Percentiles rank a stretch among this genome's conserved stretches.
These are phyloP conservation scores for Glaciozyma antarctica DNA, from an alignment of 768 basidiomycete species.

Conservation along the genomic window DNA sequence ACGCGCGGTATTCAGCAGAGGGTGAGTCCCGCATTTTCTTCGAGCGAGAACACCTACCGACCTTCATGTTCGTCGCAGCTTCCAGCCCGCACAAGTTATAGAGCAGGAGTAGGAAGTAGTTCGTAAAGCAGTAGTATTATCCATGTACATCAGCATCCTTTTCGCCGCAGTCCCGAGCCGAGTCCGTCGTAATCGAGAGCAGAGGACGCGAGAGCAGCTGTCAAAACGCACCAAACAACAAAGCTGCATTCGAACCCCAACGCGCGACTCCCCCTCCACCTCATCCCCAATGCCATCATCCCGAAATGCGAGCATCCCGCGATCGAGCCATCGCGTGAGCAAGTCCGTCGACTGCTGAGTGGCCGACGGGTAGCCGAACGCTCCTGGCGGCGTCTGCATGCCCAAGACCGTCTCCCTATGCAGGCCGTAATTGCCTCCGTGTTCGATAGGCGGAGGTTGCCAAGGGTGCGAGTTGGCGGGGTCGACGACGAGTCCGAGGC, in stretches of 20 bases:
- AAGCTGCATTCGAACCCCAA: too few species aligned
- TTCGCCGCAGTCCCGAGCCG: too few species aligned
- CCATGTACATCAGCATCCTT: too few species aligned
- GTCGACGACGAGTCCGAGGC: slow-evolving; percentile 19
- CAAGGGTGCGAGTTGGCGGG: background rate
- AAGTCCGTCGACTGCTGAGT: background rate
- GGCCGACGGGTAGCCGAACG: background rate
- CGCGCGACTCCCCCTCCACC: background rate
- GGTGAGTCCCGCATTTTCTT: background rate
- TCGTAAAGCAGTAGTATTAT: too few species aligned
- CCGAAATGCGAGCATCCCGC: background rate
- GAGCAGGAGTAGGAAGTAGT: too few species aligned
- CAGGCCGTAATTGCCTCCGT: background rate
- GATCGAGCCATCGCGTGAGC: background rate
- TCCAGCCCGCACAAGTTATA: too few species aligned
- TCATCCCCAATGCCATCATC: background rate
- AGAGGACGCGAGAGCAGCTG: too few species aligned
- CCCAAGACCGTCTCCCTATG: background rate
- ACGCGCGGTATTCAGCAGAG: background rate
- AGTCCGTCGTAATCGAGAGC: too few species aligned
- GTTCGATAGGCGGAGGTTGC: background rate
- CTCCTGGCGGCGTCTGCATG: background rate
- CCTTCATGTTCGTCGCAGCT: too few species aligned
- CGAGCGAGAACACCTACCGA: background rate
- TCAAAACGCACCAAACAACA: too few species aligned